phyloP scores from a whole-genome alignment of 1,284 basidiomycete species.

The Ustilago lituana region DNA sequence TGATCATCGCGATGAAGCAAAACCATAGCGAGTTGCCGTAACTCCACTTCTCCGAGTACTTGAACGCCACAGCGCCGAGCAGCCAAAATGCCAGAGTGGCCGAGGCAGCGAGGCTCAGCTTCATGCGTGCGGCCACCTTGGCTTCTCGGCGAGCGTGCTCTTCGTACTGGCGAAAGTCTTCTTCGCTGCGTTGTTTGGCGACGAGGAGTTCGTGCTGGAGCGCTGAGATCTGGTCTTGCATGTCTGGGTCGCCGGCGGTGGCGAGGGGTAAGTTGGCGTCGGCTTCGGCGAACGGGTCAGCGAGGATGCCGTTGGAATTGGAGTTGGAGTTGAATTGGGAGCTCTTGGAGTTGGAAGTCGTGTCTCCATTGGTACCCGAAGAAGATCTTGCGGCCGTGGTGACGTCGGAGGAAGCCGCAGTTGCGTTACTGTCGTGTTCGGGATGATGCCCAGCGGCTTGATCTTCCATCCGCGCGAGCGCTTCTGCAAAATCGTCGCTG shows the following conservation, averaged over 20 bases:
- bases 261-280: too few species aligned
- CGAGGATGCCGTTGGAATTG: too few species aligned
- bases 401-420: not conserved
- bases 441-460: slow-evolving; percentile 2
- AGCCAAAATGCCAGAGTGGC: slow-evolving; percentile 71
- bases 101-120: slow-evolving; percentile 22
- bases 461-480: slow-evolving; percentile 26
- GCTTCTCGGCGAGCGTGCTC: slow-evolving; percentile 26
- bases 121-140: slow-evolving; percentile 17
- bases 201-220: slow-evolving; percentile 22
- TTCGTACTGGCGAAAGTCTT: slow-evolving; percentile 32
- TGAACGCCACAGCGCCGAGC: slow-evolving; percentile 73
- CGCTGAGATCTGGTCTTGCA: slow-evolving; percentile 29
- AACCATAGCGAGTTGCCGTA: slow-evolving; percentile 74
- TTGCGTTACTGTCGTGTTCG: not conserved
- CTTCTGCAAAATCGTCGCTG: slow-evolving; percentile 26
- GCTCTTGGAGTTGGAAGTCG: too few species aligned
- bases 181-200: slow-evolving; percentile 20
- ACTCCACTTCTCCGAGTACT: slow-evolving; percentile 71
- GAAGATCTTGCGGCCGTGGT: too few species aligned
- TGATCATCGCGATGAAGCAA: slow-evolving; percentile 71
- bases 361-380: too few species aligned
- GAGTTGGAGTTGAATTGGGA: too few species aligned
- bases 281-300: too few species aligned
- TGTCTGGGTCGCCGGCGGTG: slow-evolving; percentile 22